Evolutionary conservation across 2,329 filamentous ascomycete species (phyloP).

Genomic region (Diaporthe citrichinensis): DNA sequence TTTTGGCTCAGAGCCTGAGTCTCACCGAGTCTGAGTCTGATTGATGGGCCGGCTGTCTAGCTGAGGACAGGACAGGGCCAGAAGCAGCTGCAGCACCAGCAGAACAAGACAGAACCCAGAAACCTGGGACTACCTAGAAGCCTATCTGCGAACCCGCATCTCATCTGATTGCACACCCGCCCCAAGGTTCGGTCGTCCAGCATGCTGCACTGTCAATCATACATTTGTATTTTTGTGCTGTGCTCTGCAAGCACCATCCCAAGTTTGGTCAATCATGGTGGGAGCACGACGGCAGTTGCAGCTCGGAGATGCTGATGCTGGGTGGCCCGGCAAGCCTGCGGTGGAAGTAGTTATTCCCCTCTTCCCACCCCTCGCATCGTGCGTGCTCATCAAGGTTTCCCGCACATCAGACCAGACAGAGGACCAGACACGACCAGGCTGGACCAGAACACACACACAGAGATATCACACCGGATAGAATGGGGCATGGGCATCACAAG

Average conservation of each 20-base stretch:
- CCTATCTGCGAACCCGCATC: conserved; percentile 19
- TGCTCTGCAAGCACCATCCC: conserved; percentile 21
- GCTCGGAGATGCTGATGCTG: not conserved
- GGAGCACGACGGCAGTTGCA: conserved; percentile 37
- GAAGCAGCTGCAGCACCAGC: not conserved
- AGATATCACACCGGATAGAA: conserved; percentile 17
- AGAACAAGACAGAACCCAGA: not conserved
- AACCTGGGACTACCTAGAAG: conserved; percentile 22
- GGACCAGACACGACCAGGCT: conserved; percentile 19
- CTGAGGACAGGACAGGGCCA: not conserved
- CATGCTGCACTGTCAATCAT: conserved; percentile 36
- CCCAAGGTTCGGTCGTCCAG: conserved; percentile 24
- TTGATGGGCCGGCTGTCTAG: conserved; percentile 29
- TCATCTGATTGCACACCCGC: conserved; percentile 19
- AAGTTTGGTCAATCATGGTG: conserved; percentile 11
- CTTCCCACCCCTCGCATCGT: not conserved
- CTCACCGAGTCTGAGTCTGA: conserved; percentile 10
- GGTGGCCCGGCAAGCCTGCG: not conserved
- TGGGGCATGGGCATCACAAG: conserved; percentile 16
- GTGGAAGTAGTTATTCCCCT: conserved; percentile 29
- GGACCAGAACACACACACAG: conserved; percentile 4
- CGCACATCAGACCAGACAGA: conserved; percentile 27
- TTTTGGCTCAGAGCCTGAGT: conserved; percentile 13
- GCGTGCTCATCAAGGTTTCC: conserved; percentile 8
- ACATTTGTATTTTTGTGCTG: not conserved